These are phyloP conservation scores for Cyphellophora europaea DNA, from an alignment of 2,329 filamentous ascomycete species.

Conservation along the genomic window DNA sequence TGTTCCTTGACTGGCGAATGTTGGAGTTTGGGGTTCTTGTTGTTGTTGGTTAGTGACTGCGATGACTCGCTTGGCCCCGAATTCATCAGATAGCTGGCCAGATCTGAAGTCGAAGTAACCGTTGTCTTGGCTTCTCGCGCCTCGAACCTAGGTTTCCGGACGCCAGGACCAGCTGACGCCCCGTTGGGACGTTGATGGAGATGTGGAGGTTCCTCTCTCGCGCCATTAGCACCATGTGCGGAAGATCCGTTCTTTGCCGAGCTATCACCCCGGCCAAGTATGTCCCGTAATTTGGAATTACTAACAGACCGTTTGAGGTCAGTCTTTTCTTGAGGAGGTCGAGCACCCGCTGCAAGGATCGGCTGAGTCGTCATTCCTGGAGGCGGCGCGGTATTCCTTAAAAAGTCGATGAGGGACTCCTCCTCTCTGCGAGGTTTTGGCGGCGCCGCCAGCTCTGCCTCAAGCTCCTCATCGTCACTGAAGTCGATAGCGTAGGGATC, in stretches of 20 bases:
- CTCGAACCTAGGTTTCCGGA: conserved; percentile 2
- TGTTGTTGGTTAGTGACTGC: conserved; percentile 2
- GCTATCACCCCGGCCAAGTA: neutral
- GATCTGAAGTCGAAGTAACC: conserved; percentile 47
- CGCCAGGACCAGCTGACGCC: conserved; percentile 3
- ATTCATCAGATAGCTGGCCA: conserved; percentile 64
- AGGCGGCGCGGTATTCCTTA: conserved; percentile 35
- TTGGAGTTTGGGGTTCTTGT: conserved; percentile 2
- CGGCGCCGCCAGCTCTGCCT: conserved; percentile 40
- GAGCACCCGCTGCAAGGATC: conserved; percentile 11
- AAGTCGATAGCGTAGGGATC: conserved; percentile 93
- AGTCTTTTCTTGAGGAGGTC: conserved; percentile 1
- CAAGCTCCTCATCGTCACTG: conserved; percentile 57
- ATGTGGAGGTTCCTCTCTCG: conserved; percentile 17
- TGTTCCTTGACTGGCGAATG: conserved; percentile 19
- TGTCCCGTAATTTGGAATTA: conserved; percentile 13
- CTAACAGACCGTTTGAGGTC: conserved; percentile 10
- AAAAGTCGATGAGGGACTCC: conserved; percentile 39
- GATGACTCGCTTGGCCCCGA: conserved; percentile 51
- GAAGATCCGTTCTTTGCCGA: conserved; percentile 4
- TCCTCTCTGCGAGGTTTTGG: conserved; percentile 25
- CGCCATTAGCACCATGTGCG: conserved; percentile 7
- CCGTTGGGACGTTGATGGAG: no score
- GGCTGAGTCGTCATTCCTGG: conserved; percentile 22
- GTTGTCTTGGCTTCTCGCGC: conserved; percentile 1